Evolutionary conservation across 2,329 filamentous ascomycete genomes (phyloP), one percentile per base, ranked within the genome.

Genomic region (Thelonectria discophora): DNA sequence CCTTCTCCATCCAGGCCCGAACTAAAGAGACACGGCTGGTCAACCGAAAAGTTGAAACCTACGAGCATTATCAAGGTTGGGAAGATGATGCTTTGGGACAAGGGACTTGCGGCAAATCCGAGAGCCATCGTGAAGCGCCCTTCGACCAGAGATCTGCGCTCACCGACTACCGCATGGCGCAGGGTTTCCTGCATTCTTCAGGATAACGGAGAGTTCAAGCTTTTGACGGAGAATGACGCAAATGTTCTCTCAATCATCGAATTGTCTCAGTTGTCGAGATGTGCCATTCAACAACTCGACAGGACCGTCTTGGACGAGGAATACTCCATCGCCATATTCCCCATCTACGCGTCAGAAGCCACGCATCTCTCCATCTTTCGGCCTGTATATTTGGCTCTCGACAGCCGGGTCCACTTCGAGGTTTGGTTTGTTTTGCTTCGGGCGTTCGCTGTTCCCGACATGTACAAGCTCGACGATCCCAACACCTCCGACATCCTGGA

Each of bases 361-460:
- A 90, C 87, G 3, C 86, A 90, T 17, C 82, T 94, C 58, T 90
- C 90, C 7, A 86, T 94, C 27, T 89, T 93, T 61, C 88, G 92
- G n/a, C 94, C 95, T 0, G 89, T 98, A 37, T 97, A 97, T 74
- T 82, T 99, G 34, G 91, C 92, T 3, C 79, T 97, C 46, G 94
- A 98, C 69, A 94, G 88, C 24, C 87, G 94, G 43, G 88, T 97
- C 7, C 82, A 97, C n/a, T 97, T 96, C 71, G 95, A 99, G 75
- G 95, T 97, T 12, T 99, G 95, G 95, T 94, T 97, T 71, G 94
- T 97, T 7, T 81, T 99, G 10, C 77, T 99, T 30, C 88, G 94
- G 64, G 93, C 94, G 0, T 97, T 97, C 75, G 93, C 94, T 0
- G 89, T 97, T 47, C 94, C 95, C 0, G 93, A 97, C 70, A 83